A percentile compares a stretch with the other conserved stretches of the same genome.
Evolutionary conservation across 768 basidiomycete species (phyloP).

Genomic region (Lentinula edodes): DNA sequence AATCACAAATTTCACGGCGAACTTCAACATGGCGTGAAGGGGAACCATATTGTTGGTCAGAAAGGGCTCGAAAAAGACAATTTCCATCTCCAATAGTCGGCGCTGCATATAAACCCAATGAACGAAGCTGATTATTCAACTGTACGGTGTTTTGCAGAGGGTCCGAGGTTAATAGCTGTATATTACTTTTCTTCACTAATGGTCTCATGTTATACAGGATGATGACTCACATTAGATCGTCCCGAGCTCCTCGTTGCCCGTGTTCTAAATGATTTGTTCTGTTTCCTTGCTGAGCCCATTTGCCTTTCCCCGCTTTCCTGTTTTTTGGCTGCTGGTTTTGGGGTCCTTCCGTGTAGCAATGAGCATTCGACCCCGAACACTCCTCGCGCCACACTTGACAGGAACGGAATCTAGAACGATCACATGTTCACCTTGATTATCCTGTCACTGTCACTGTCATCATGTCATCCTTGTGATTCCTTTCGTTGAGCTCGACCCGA

Average conservation of each 20-base stretch:
- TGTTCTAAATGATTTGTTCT: slow-evolving; percentile 6
- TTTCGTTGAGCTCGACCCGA: too few species aligned
- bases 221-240: slow-evolving; percentile 6
- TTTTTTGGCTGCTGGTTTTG: neutral
- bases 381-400: neutral
- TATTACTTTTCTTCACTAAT: neutral
- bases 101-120: slow-evolving; percentile 82
- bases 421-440: neutral
- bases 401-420: neutral
- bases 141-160: slow-evolving; percentile 59
- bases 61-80: slow-evolving; percentile 87
- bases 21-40: slow-evolving; percentile 64
- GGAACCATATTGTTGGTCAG: slow-evolving; percentile 82
- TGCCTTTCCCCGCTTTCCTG: neutral
- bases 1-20: slow-evolving; percentile 75
- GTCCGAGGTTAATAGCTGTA: slow-evolving; percentile 44
- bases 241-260: slow-evolving; percentile 1
- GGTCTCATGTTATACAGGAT: neutral
- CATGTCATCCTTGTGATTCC: too few species aligned
- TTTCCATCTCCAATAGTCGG: slow-evolving; percentile 87
- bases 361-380: neutral
- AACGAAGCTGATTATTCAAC: slow-evolving; percentile 68
- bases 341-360: neutral
- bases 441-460: too few species aligned
- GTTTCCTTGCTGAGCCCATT: slow-evolving; percentile 8